A percentile compares a stretch with the other conserved stretches of the same genome.
Evolutionary conservation across 2,329 filamentous ascomycete species (phyloP).

Genomic region (Aspergillus sp.): DNA sequence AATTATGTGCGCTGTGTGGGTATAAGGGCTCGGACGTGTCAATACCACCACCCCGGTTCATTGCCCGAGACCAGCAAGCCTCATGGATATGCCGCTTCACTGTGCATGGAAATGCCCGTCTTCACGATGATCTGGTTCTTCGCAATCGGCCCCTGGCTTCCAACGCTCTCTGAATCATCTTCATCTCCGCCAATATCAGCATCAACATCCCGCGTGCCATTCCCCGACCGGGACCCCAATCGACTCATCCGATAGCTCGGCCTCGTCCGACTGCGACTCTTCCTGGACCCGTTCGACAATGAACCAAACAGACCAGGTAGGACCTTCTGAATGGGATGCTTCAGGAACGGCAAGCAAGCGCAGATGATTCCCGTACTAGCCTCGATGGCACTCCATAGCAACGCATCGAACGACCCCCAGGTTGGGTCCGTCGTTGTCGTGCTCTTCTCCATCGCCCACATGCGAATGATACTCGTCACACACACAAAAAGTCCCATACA

Average conservation of each 20-base stretch:
- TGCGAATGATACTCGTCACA: conserved; percentile 7
- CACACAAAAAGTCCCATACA: conserved; percentile 11
- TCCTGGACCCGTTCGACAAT: not conserved
- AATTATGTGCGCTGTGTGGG: too few relatives aligned
- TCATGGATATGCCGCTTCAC: conserved; percentile 1
- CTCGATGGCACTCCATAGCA: conserved; percentile 13
- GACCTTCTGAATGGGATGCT: conserved; percentile 4
- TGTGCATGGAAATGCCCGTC: conserved; percentile 9
- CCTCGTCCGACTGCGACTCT: not conserved
- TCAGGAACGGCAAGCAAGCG: conserved; percentile 11
- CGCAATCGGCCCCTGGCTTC: conserved; percentile 4
- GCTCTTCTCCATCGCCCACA: conserved; percentile 12
- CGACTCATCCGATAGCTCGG: conserved; percentile 8
- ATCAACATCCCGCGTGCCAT: not conserved
- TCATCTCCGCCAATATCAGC: not conserved
- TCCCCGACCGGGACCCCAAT: not conserved
- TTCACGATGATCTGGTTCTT: conserved; percentile 12
- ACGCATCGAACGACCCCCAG: conserved; percentile 8
- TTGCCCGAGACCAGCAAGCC: too few relatives aligned
- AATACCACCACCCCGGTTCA: not conserved
- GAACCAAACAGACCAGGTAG: conserved; percentile 3
- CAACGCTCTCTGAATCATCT: conserved; percentile 8
- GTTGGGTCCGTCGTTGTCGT: conserved; percentile 1
- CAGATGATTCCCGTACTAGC: conserved; percentile 14
- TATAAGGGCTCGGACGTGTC: not conserved